Conservation (phyloP, 2,329 filamentous ascomycete species). For the Trichoderma harzianum region DNA sequence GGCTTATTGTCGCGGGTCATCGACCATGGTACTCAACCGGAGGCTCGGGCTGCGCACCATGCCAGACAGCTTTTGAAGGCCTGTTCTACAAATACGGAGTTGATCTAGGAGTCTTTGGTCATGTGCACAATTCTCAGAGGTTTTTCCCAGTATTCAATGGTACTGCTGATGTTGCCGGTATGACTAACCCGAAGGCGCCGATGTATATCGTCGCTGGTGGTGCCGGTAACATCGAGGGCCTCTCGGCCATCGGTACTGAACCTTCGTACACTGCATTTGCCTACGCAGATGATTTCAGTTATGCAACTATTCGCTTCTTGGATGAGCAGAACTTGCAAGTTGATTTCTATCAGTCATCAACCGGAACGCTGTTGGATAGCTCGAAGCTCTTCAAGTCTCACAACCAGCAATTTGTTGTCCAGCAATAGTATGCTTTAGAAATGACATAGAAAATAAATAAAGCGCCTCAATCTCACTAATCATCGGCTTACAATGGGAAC, state of each 20-base stretch:
- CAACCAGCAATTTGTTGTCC: slow-evolving; percentile 42
- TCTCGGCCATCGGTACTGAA: slow-evolving; percentile 41
- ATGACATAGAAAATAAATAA: neutral
- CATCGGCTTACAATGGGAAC: no score
- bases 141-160: slow-evolving; percentile 42
- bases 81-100: slow-evolving; percentile 55
- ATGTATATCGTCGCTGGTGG: slow-evolving; percentile 48
- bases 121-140: slow-evolving; percentile 57
- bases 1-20: slow-evolving; percentile 36
- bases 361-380: slow-evolving; percentile 46
- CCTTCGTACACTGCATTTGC: slow-evolving; percentile 45
- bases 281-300: slow-evolving; percentile 52
- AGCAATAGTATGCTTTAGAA: slow-evolving; percentile 22
- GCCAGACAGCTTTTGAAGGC: slow-evolving; percentile 51
- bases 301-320: slow-evolving; percentile 46
- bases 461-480: neutral
- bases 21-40: slow-evolving; percentile 47
- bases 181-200: slow-evolving; percentile 33
- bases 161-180: slow-evolving; percentile 34
- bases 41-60: slow-evolving; percentile 39
- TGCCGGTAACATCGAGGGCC: slow-evolving; percentile 54
- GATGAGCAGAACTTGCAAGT: slow-evolving; percentile 46
- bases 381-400: slow-evolving; percentile 49
- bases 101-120: slow-evolving; percentile 54
- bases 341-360: slow-evolving; percentile 48